Percentiles rank a stretch among this genome's conserved stretches.
These are phyloP conservation scores for Neurospora hispaniola DNA, from an alignment of 495 filamentous ascomycete genomes.

Conservation along the genomic window DNA sequence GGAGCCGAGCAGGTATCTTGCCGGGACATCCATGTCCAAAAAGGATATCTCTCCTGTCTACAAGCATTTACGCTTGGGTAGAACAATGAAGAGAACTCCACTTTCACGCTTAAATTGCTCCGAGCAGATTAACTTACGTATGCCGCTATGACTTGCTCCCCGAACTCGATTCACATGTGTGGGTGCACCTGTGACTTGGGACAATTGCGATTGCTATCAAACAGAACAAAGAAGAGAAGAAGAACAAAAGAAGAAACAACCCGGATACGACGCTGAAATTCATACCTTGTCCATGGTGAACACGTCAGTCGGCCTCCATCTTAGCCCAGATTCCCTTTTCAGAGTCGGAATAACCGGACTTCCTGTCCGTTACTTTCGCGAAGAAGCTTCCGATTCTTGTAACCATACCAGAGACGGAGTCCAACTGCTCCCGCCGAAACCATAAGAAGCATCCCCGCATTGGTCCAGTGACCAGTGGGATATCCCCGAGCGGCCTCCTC, in stretches of 20 bases:
- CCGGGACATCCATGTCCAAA: neutral
- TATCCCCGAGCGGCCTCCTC: constrained; percentile 50
- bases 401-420: constrained; percentile 32
- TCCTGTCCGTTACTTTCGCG: constrained; percentile 10
- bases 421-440: constrained; percentile 25
- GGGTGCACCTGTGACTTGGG: neutral
- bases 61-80: neutral
- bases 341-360: constrained; percentile 17
- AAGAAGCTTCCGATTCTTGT: constrained; percentile 27
- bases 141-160: neutral
- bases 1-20: neutral
- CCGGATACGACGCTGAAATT: neutral
- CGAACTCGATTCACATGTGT: neutral
- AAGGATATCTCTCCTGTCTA: neutral
- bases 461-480: constrained; percentile 53
- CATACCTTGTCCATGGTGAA: neutral
- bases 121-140: neutral
- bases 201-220: no score
- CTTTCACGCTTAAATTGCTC: neutral
- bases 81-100: neutral
- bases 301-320: neutral
- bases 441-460: constrained; percentile 36
- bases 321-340: neutral
- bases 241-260: neutral
- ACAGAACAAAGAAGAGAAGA: no score